phyloP scores from a whole-genome alignment of 2,329 filamentous ascomycete species.

The Chaetomium sp. region DNA sequence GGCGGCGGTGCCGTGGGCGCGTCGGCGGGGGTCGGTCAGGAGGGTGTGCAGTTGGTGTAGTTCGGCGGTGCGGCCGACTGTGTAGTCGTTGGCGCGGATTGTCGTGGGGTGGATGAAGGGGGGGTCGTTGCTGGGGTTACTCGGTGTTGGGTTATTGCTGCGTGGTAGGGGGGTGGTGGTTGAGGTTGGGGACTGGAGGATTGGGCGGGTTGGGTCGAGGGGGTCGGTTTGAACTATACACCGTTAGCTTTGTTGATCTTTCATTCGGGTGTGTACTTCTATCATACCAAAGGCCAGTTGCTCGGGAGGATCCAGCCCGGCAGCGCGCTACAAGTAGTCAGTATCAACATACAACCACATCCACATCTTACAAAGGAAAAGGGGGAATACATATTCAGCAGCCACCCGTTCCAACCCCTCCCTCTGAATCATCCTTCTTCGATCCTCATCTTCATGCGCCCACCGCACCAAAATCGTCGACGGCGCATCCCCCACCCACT shows the following conservation, averaged over 20 bases:
- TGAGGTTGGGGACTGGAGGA: background rate
- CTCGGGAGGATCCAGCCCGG: too few relatives aligned
- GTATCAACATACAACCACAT: too few relatives aligned
- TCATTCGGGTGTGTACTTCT: too few relatives aligned
- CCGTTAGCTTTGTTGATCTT: too few relatives aligned
- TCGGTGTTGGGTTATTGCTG: too few relatives aligned
- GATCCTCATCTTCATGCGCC: constrained; percentile 53
- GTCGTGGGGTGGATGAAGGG: constrained; percentile 45
- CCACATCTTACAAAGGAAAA: too few relatives aligned
- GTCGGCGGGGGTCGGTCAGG: constrained; percentile 49
- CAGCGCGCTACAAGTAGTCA: too few relatives aligned
- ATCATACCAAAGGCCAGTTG: too few relatives aligned
- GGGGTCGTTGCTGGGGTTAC: constrained; percentile 16
- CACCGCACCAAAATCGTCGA: constrained; percentile 50
- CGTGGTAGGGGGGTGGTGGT: background rate
- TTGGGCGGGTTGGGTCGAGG: background rate
- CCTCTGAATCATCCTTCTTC: constrained; percentile 35
- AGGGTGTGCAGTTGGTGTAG: constrained; percentile 52
- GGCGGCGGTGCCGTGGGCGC: constrained; percentile 52
- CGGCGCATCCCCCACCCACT: constrained; percentile 50
- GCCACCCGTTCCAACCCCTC: constrained; percentile 41
- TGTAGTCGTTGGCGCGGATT: constrained; percentile 57
- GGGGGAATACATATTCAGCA: constrained; percentile 31
- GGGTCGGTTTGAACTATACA: too few relatives aligned
- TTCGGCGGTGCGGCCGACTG: constrained; percentile 54